Evolutionary conservation across 257 asterid species (phyloP).

Genomic region (Cruciata laevipes): DNA sequence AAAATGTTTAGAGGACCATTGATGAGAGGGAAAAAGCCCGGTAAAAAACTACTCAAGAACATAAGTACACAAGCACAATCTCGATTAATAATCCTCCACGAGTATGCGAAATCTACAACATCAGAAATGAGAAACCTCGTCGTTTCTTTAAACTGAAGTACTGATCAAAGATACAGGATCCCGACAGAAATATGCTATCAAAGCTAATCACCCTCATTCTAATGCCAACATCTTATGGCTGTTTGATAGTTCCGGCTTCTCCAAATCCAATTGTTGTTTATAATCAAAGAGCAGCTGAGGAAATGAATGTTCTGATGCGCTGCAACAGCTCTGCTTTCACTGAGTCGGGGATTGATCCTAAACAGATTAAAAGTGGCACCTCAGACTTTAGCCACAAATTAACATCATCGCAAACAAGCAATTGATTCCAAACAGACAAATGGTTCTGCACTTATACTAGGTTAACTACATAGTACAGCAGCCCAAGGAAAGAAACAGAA

Average conservation of each 20-base stretch:
- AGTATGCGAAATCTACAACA: neutral
- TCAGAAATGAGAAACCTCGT: neutral
- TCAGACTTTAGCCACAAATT: neutral
- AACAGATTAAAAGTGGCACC: conserved; percentile 10
- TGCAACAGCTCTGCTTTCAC: conserved; percentile 72
- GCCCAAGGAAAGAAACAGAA: neutral
- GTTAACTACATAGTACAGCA: neutral
- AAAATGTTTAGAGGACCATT: no score
- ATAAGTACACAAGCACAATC: neutral
- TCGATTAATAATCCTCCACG: neutral
- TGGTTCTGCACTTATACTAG: neutral
- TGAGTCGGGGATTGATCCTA: conserved; percentile 69
- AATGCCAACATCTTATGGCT: neutral
- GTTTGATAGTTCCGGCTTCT: conserved; percentile 5
- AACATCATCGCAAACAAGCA: neutral
- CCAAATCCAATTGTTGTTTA: neutral
- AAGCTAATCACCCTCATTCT: neutral
- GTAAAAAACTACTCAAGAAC: neutral
- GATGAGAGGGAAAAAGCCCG: neutral
- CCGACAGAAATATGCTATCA: neutral
- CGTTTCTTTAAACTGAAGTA: neutral
- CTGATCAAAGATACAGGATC: neutral
- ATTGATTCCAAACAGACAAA: neutral
- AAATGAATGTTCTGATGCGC: conserved; percentile 50
- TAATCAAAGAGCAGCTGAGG: conserved; percentile 41